Evolutionary conservation across 2,329 filamentous ascomycete genomes (phyloP).

Genomic region (Clarireedia monteithiana): DNA sequence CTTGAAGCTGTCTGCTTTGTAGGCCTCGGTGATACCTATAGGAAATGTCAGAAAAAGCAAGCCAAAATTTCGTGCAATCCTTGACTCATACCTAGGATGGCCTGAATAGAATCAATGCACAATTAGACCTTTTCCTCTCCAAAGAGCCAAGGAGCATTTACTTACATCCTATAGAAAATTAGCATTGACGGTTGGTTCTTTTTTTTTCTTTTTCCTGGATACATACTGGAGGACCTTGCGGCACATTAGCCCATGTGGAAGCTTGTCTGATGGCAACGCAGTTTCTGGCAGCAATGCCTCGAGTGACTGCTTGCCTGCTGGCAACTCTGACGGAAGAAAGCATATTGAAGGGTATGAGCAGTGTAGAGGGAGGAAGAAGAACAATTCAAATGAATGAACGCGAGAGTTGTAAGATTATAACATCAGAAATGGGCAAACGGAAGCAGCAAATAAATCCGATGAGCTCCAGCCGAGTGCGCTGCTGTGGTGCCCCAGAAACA

Average conservation of each 20-base stretch:
- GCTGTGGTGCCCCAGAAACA: constrained; percentile 6
- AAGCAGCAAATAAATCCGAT: too few relatives aligned
- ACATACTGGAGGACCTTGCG: constrained; percentile 89
- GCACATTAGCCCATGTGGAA: constrained; percentile 85
- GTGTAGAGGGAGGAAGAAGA: neutral
- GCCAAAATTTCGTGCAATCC: constrained; percentile 10
- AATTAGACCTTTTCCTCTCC: constrained; percentile 30
- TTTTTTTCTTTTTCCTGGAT: constrained; percentile 1
- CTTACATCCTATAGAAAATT: constrained; percentile 30
- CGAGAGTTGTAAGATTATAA: neutral
- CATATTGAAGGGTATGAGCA: constrained; percentile 35
- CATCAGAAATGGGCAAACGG: too few relatives aligned
- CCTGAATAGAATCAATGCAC: constrained; percentile 38
- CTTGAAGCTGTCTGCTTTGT: constrained; percentile 89
- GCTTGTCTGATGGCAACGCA: constrained; percentile 23
- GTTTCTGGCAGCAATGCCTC: constrained; percentile 20
- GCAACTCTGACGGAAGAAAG: constrained; percentile 48
- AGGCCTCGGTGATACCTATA: constrained; percentile 88
- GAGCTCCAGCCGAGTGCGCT: neutral
- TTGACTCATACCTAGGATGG: constrained; percentile 61
- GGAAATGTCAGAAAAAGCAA: constrained; percentile 24
- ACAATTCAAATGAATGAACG: constrained; percentile 3
- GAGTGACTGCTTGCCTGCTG: constrained; percentile 38
- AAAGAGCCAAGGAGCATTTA: constrained; percentile 5
- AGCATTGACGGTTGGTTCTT: constrained; percentile 1